A percentile compares a stretch with the other conserved stretches of the same genome.
These are phyloP conservation scores for Saccharomyces hybrid DNA, from an alignment of 1,139 yeast genomes.

Conservation along the genomic window DNA sequence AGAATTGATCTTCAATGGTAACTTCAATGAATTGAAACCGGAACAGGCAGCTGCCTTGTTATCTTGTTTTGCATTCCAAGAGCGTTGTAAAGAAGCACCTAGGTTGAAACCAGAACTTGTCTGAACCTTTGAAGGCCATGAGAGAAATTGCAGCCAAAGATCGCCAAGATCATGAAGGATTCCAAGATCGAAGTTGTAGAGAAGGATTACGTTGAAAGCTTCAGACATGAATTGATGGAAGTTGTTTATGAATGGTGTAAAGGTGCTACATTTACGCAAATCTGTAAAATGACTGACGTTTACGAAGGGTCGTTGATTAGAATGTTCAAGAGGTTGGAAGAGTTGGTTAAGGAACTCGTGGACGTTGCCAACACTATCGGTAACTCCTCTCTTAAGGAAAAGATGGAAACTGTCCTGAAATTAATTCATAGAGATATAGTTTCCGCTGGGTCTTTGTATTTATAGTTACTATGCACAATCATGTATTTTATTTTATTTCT, in stretches of 20 bases:
- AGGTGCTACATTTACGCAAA: constrained; percentile 92
- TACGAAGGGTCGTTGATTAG: constrained; percentile 94
- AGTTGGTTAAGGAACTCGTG: constrained; percentile 80
- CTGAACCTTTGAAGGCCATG: constrained; percentile 80
- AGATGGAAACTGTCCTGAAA: constrained; percentile 80
- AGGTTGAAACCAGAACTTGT: constrained; percentile 76
- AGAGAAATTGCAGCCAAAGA: constrained; percentile 83
- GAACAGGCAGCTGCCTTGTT: constrained; percentile 89
- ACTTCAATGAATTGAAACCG: constrained; percentile 75
- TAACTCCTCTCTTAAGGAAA: constrained; percentile 71
- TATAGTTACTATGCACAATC: constrained; percentile 12
- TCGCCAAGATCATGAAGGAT: constrained; percentile 83
- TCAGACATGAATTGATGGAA: constrained; percentile 91
- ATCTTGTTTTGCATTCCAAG: constrained; percentile 95
- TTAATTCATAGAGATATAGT: constrained; percentile 93
- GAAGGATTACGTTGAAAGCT: constrained; percentile 84
- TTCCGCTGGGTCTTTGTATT: constrained; percentile 82
- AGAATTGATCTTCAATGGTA: constrained; percentile 90
- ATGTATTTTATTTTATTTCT: background rate
- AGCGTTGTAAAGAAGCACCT: constrained; percentile 83
- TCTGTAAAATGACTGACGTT: constrained; percentile 97
- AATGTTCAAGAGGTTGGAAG: constrained; percentile 89
- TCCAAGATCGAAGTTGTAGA: constrained; percentile 83
- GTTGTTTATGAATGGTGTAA: constrained; percentile 95
- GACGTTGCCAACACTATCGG: constrained; percentile 92